Evolutionary conservation across 2,329 filamentous ascomycete genomes (phyloP).

Genomic region (Neofusicoccum cordaticola): DNA sequence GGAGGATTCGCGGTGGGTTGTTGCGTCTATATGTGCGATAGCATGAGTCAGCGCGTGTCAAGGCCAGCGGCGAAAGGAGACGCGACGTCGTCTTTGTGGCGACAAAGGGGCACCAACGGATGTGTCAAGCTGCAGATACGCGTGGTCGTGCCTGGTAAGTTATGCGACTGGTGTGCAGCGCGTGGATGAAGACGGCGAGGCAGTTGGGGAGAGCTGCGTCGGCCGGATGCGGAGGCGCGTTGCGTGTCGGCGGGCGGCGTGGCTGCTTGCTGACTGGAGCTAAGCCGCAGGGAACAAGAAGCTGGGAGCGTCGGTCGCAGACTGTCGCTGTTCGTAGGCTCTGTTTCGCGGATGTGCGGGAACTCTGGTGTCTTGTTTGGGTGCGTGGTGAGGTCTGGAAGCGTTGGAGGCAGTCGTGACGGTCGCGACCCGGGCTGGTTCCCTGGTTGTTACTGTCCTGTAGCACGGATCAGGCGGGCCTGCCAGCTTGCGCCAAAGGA

Average conservation of each 20-base stretch:
- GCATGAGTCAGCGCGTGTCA: conserved; percentile 27
- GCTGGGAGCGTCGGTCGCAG: conserved; percentile 14
- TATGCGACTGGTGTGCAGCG: neutral
- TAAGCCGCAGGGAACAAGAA: neutral
- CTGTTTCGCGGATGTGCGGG: neutral
- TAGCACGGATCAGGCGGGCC: conserved; percentile 15
- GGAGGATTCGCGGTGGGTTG: conserved; percentile 17
- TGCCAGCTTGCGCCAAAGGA: conserved; percentile 11
- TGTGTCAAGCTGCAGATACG: neutral
- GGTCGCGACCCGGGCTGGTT: conserved; percentile 1
- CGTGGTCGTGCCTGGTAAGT: neutral
- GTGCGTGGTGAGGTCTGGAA: conserved; percentile 1
- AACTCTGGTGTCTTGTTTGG: neutral
- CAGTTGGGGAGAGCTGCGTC: conserved; percentile 2
- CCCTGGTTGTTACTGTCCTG: conserved; percentile 13
- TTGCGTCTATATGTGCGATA: conserved; percentile 19
- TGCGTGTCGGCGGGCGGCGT: neutral
- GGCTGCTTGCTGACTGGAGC: conserved; percentile 11
- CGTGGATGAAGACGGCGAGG: conserved; percentile 13
- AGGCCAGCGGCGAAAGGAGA: conserved; percentile 12
- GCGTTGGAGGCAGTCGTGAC: neutral
- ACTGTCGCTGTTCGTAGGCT: neutral
- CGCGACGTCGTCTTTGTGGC: neutral
- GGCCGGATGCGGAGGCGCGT: conserved; percentile 18
- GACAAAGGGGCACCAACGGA: conserved; percentile 4